phyloP scores from a whole-genome alignment of 1,284 basidiomycete species.

The Cutaneotrichosporon arboriforme region DNA sequence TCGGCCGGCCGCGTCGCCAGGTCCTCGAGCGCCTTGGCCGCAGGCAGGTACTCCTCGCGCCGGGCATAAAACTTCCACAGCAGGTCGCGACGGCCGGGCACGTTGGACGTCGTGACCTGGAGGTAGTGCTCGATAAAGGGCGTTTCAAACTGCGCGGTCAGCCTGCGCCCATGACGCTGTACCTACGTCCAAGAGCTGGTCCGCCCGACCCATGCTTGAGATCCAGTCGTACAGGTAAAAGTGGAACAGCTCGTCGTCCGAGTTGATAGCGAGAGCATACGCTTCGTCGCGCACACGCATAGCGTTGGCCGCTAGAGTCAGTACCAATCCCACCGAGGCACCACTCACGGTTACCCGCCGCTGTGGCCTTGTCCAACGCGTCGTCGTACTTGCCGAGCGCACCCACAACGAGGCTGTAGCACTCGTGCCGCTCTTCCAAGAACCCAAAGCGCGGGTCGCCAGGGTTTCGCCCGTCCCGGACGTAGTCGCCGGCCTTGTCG shows the following conservation, averaged over 20 bases:
- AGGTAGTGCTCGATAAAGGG: conserved; percentile 73
- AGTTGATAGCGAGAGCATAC: conserved; percentile 63
- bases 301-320: conserved; percentile 6
- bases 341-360: conserved; percentile 9
- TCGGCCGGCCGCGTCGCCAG: conserved; percentile 76
- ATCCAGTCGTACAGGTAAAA: conserved; percentile 93
- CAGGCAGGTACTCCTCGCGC: conserved; percentile 73
- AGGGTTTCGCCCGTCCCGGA: conserved; percentile 60
- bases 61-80: conserved; percentile 97
- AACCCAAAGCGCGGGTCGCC: conserved; percentile 59
- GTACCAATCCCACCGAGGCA: conserved; percentile 13
- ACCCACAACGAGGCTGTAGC: conserved; percentile 77
- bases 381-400: conserved; percentile 76
- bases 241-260: conserved; percentile 89
- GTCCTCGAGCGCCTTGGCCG: conserved; percentile 78
- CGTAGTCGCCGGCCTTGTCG: conserved; percentile 70
- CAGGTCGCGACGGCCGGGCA: conserved; percentile 69
- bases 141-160: conserved; percentile 33
- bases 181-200: conserved; percentile 83
- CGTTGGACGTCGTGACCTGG: conserved; percentile 35
- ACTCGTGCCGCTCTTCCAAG: conserved; percentile 62
- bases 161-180: no score
- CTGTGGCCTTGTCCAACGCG: conserved; percentile 27
- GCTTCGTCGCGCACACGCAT: conserved; percentile 42
- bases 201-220: conserved; percentile 68